Evolutionary conservation across 148 eudicot genomes (phyloP), one percentile per base, ranked within the genome.

Genomic region (Dysphania ambrosioides): DNA sequence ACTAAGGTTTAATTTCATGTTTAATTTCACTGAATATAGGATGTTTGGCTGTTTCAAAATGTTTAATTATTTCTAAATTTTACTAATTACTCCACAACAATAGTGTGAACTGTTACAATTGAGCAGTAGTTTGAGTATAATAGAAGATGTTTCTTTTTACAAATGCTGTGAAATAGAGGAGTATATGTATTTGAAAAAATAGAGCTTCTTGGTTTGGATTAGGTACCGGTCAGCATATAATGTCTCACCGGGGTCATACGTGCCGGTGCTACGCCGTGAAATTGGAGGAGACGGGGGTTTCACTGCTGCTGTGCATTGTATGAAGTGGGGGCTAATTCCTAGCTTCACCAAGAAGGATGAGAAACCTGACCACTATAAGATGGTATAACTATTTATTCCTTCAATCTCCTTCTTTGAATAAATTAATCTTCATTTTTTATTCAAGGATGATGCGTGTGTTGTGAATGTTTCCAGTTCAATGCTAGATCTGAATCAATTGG

Each of bases 241-340:
- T 78, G 91, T 92, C 7, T 78, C 93, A 11, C 99, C 97, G 49
- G 97, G 97, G 51, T 84, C 90, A n/a, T 79, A 84, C 71, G 15
- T 92, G 35, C 97, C 97, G 27, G 97, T 92, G 36, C 77, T 92
- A 75, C 88, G 94, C 63, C 86, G 92, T 27, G 97, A 89, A 16
- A 84, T 80, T 41, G 93, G 86, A 27, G 82, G 81, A 8, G 82
- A 69, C 11, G 82, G 80, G 44, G 78, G 80, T 18, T 86, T 78
- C 19, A 83, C 81, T 68, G 93, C 85, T 60, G 97, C 87, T 77
- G 79, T 92, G 32, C 97, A 96, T 66, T 87, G 90, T 83, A 96
- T 96, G 99, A 96, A 87, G 72, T 96, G 99, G 99, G 99, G 97
- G 31, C 84, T 96, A 34, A 72, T 96, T 74, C 97, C 99, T n/a